phyloP scores from a whole-genome alignment of 352 stramenopile species.

The Detonula confervacea region DNA sequence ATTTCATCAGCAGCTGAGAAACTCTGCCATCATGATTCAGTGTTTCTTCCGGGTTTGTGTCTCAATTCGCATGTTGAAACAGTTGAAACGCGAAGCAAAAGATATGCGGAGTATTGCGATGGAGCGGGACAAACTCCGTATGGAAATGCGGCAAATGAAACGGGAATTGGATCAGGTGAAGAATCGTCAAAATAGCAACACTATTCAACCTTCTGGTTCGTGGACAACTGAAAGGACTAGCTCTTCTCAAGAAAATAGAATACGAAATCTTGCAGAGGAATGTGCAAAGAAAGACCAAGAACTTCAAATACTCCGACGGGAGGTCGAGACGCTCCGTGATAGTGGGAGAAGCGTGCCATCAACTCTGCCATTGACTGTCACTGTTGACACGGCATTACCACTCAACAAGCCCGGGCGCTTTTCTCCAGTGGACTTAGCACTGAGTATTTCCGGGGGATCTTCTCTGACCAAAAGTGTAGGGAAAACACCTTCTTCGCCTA shows the following conservation, averaged over 20 bases:
- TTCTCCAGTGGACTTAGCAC: conserved; percentile 18
- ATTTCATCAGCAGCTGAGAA: conserved; percentile 9
- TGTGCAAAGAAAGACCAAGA: conserved; percentile 55
- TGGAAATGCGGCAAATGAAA: conserved; percentile 59
- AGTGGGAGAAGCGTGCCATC: conserved; percentile 35
- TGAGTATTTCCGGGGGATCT: not conserved
- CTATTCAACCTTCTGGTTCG: conserved; percentile 22
- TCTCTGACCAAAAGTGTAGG: conserved; percentile 22
- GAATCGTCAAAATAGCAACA: conserved; percentile 14
- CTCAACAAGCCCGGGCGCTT: conserved; percentile 1
- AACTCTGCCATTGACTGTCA: conserved; percentile 44
- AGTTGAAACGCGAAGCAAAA: conserved; percentile 54
- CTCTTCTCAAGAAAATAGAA: conserved; percentile 42
- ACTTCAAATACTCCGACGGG: conserved; percentile 45
- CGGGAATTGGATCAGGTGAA: conserved; percentile 57
- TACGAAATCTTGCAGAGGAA: conserved; percentile 43
- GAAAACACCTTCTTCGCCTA: conserved; percentile 14
- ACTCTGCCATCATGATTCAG: conserved; percentile 54
- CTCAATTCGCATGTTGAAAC: conserved; percentile 32
- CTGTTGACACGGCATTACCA: conserved; percentile 32
- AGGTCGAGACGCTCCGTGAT: conserved; percentile 54
- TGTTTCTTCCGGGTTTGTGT: conserved; percentile 41
- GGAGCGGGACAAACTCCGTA: conserved; percentile 65
- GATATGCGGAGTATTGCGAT: conserved; percentile 52
- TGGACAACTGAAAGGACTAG: conserved; percentile 14